A percentile compares a stretch with the other conserved stretches of the same genome.
phyloP scores from a whole-genome alignment of 805 yeast species.

The Kazachstania taianensis region DNA sequence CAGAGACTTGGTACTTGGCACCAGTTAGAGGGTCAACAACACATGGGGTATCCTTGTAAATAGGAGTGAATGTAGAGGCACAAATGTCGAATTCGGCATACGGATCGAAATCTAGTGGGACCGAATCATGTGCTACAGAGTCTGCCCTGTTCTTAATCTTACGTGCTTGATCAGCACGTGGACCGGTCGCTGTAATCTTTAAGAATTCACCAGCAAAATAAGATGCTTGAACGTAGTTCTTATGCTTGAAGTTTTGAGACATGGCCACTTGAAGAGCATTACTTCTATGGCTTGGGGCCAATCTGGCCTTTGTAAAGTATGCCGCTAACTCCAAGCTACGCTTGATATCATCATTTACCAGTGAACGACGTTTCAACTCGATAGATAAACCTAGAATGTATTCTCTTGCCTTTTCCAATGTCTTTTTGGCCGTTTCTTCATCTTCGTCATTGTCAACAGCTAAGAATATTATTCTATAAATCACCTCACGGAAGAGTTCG shows the following conservation, averaged over 20 bases:
- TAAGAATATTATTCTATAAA: slow-evolving; percentile 62
- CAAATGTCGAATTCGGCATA: slow-evolving; percentile 87
- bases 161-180: slow-evolving; percentile 80
- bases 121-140: slow-evolving; percentile 69
- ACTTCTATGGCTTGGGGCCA: slow-evolving; percentile 73
- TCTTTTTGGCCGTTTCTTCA: slow-evolving; percentile 62
- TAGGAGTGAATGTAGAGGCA: slow-evolving; percentile 79
- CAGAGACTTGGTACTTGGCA: slow-evolving; percentile 69
- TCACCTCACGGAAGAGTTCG: slow-evolving; percentile 62
- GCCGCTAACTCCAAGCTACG: slow-evolving; percentile 93
- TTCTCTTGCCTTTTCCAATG: slow-evolving; percentile 69
- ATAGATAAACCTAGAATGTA: slow-evolving; percentile 88
- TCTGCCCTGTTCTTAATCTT: slow-evolving; percentile 77
- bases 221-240: slow-evolving; percentile 81
- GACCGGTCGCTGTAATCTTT: slow-evolving; percentile 56
- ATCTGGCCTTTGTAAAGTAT: slow-evolving; percentile 77
- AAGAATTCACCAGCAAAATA: slow-evolving; percentile 81
- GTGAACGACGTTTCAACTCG: slow-evolving; percentile 77
- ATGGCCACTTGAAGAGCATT: slow-evolving; percentile 92
- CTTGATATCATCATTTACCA: slow-evolving; percentile 61
- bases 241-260: slow-evolving; percentile 81
- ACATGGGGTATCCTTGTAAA: slow-evolving; percentile 61
- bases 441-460: slow-evolving; percentile 68
- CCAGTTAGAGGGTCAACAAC: slow-evolving; percentile 81
- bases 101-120: slow-evolving; percentile 87